These are phyloP conservation scores for Fusarium phyllophilum DNA, from an alignment of 2,329 filamentous ascomycete genomes.

Conservation along the genomic window DNA sequence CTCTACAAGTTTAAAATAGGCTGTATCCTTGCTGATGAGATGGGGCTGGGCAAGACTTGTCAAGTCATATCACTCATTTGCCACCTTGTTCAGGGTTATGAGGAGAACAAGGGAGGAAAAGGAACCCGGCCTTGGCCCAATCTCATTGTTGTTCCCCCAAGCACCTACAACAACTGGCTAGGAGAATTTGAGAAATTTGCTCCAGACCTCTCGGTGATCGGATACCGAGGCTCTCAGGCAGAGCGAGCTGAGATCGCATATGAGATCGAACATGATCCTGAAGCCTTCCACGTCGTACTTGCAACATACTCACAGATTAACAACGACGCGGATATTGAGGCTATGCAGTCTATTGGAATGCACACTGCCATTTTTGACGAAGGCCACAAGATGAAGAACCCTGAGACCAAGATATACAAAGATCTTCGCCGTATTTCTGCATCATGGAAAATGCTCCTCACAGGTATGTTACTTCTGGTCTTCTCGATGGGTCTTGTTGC, in stretches of 20 bases:
- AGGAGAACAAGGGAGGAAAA: constrained; percentile 38
- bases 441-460: constrained; percentile 84
- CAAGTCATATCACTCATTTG: constrained; percentile 94
- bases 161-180: constrained; percentile 96
- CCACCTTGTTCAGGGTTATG: constrained; percentile 76
- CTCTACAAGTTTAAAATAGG: constrained; percentile 83
- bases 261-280: constrained; percentile 70
- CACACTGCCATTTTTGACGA: constrained; percentile 85
- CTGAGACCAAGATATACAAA: constrained; percentile 81
- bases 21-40: constrained; percentile 95
- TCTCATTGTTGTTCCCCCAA: constrained; percentile 89
- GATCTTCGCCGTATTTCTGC: constrained; percentile 81
- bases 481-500: not conserved
- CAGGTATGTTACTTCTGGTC: constrained; percentile 42
- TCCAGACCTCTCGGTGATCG: constrained; percentile 78
- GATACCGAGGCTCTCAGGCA: constrained; percentile 71
- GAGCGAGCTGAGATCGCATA: constrained; percentile 76
- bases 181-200: constrained; percentile 91
- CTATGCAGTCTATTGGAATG: constrained; percentile 60
- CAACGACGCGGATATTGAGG: constrained; percentile 60
- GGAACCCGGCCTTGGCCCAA: constrained; percentile 70
- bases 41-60: constrained; percentile 96
- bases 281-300: constrained; percentile 71
- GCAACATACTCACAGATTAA: constrained; percentile 70
- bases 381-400: constrained; percentile 92